Evolutionary conservation across 495 filamentous ascomycete species (phyloP).

Genomic region (Penicilliopsis zonata): DNA sequence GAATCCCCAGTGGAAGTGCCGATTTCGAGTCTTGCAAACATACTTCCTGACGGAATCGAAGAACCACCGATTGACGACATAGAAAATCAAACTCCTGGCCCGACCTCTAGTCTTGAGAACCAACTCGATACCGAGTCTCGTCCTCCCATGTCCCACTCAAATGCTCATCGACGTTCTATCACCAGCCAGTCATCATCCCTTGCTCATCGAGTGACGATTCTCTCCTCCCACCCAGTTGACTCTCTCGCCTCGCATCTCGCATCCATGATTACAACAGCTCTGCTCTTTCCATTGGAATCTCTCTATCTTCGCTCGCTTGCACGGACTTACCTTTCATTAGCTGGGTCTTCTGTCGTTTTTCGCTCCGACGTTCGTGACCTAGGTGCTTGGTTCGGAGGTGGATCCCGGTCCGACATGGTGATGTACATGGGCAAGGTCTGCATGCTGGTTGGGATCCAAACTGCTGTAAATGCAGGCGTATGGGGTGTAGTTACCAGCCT

Average conservation of each 20-base stretch:
- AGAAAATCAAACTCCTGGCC: conserved; percentile 4
- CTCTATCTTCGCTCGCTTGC: conserved; percentile 36
- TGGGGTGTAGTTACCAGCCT: conserved; percentile 32
- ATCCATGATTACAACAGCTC: conserved; percentile 24
- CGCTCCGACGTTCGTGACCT: conserved; percentile 21
- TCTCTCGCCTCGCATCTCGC: conserved; percentile 33
- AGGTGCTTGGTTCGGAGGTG: conserved; percentile 29
- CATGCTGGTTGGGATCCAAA: conserved; percentile 34
- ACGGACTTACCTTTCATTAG: conserved; percentile 22
- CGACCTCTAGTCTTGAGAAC: conserved; percentile 4
- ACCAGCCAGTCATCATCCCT: conserved; percentile 3
- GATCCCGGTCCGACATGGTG: conserved; percentile 20
- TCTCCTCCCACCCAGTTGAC: conserved; percentile 36
- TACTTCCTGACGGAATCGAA: conserved; percentile 25
- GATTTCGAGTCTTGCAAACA: conserved; percentile 8
- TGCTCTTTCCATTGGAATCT: conserved; percentile 36
- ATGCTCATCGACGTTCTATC: conserved; percentile 5
- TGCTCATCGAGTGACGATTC: conserved; percentile 34
- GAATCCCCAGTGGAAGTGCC: conserved; percentile 3
- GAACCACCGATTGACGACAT: conserved; percentile 18
- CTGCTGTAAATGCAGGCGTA: conserved; percentile 28
- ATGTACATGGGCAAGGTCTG: conserved; percentile 32
- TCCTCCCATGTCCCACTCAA: conserved; percentile 9
- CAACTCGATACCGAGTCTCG: conserved; percentile 7
- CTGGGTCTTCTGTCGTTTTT: conserved; percentile 9